Evolutionary conservation across 257 asterid species (phyloP), one percentile per base, ranked within the genome.

Genomic region (Voacanga thouarsii): DNA sequence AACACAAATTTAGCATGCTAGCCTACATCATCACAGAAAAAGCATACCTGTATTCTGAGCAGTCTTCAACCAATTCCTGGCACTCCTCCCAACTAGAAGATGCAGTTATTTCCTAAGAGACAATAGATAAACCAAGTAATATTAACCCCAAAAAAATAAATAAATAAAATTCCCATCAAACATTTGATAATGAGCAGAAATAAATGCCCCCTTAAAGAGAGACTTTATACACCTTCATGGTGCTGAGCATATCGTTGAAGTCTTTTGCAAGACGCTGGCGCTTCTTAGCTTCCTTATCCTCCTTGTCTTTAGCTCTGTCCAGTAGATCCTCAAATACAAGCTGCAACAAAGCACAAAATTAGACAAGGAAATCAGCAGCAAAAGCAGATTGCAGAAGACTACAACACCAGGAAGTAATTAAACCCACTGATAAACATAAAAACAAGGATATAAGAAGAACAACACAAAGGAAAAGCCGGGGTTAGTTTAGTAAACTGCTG

Each of bases 281-380:
- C 88, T 92, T 96, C 86, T 90, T 96, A 76, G 86, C 89, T 88
- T 96, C 98, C 86, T 92, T 96, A 87, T 96, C 99, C 85, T 96
- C 98, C 83, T 92, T 96, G 79, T 96, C 99, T 87, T 88, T 96
- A 74, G 99, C 97, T 82, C 97, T 92, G 81, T 90, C 98, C 61
- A 93, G 84, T 72, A 96, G 87, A 86, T 96, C 97, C 85, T 91
- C 93, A 43, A 83, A 96, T 53, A 93, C 85, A 80, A 93, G 97
- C 99, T 96, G 86, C 85, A 87, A 43, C 23, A 53, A 18, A 39
- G 57, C 14, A 68, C 9, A 80, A 57, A 47, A 75, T 72, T 56
- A 80, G n/a, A 7, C 23, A 21, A 72, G 28, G 65, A 44, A 76
- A 69, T 64, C 67, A 67, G 47, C 14, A 47, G 49, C 74, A 53